These are phyloP conservation scores for Amanita exitialis DNA, from an alignment of 768 basidiomycete species.

Conservation along the genomic window DNA sequence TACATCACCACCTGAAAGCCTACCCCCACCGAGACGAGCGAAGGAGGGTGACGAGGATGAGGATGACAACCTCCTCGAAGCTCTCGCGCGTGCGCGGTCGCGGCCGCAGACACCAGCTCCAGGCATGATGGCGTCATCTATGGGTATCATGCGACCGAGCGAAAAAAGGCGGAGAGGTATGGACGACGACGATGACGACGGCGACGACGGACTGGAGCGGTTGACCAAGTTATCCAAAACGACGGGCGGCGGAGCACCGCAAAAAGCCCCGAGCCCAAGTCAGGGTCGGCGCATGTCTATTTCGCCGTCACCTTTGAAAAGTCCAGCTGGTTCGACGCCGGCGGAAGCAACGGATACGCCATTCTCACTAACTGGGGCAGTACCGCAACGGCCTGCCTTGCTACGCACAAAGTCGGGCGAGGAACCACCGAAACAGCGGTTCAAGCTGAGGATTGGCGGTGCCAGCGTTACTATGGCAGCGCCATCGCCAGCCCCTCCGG, in stretches of 20 bases:
- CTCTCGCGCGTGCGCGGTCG: slow-evolving; percentile 31
- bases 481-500: slow-evolving; percentile 11
- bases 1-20: slow-evolving; percentile 20
- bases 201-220: slow-evolving; percentile 53
- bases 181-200: slow-evolving; percentile 71
- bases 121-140: slow-evolving; percentile 19
- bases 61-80: slow-evolving; percentile 50
- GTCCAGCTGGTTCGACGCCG: not conserved
- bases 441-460: slow-evolving; percentile 6
- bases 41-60: slow-evolving; percentile 33
- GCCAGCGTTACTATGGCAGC: not conserved
- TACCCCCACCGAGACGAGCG: slow-evolving; percentile 30
- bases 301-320: not conserved
- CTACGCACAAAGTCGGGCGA: slow-evolving; percentile 7
- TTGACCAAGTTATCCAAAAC: slow-evolving; percentile 53
- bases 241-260: slow-evolving; percentile 32
- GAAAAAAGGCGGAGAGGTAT: slow-evolving; percentile 68
- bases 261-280: slow-evolving; percentile 27
- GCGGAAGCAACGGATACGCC: not conserved
- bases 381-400: slow-evolving; percentile 9
- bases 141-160: slow-evolving; percentile 40
- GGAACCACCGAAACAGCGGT: slow-evolving; percentile 5
- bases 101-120: slow-evolving; percentile 30
- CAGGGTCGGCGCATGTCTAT: slow-evolving; percentile 1
- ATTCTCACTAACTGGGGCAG: slow-evolving; percentile 8